phyloP scores from a whole-genome alignment of 129 eudicot genomes.

The Tagetes patula region DNA sequence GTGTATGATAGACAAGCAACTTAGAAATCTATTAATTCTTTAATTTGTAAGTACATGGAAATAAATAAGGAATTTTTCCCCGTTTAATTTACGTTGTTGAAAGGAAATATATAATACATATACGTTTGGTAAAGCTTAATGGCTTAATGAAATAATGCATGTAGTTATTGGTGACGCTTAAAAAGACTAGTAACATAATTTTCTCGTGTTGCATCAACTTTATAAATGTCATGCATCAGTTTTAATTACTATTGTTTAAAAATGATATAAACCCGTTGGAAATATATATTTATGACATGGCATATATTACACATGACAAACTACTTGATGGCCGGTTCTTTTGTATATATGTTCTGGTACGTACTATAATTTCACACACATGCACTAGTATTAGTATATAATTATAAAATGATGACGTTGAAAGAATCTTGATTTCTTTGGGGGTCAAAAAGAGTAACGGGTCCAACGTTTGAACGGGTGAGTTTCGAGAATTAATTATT shows the following conservation, averaged over 20 bases:
- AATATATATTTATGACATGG: too few relatives aligned
- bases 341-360: not conserved
- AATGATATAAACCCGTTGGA: too few relatives aligned
- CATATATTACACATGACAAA: not conserved
- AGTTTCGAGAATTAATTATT: slow-evolving; percentile 27
- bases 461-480: slow-evolving; percentile 41
- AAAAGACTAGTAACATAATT: too few relatives aligned
- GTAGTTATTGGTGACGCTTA: too few relatives aligned
- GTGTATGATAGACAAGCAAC: too few relatives aligned
- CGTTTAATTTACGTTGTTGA: not conserved
- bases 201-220: too few relatives aligned
- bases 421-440: slow-evolving; percentile 26
- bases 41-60: not conserved
- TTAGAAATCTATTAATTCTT: too few relatives aligned
- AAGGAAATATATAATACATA: not conserved
- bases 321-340: not conserved
- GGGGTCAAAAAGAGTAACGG: slow-evolving; percentile 30
- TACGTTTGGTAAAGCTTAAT: not conserved
- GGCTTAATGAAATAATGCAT: not conserved
- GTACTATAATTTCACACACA: too few relatives aligned
- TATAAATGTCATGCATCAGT: too few relatives aligned
- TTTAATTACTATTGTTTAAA: too few relatives aligned
- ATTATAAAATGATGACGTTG: not conserved
- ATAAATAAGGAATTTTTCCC: not conserved
- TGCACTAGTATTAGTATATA: not conserved